Base-by-base conservation (phyloP, 2,329 filamentous ascomycete species). In the Diaporthe batatas region DNA sequence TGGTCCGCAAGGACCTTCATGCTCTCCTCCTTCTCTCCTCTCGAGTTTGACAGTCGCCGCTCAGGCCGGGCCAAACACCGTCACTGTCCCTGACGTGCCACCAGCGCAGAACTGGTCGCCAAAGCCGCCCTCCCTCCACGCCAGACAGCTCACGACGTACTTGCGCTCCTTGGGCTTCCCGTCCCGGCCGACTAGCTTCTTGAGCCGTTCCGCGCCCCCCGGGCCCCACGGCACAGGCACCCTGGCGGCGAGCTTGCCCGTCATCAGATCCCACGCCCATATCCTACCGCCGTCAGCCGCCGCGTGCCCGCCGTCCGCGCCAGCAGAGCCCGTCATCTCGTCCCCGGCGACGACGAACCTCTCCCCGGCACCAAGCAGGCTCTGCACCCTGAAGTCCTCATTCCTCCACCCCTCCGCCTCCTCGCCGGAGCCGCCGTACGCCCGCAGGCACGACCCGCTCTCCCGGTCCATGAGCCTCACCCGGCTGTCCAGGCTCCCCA, bases 211-310 rank as follows among this genome's bases (percentile, higher is more conserved):
- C 53, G 82, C 82, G 3, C 84, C 86, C n/a, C 79, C 78, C 5
- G 87, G 87, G 1, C 88, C 88, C 89, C 88, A 90, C 0, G 89
- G 88, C 4, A 90, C 84, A 47, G 80, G 82, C 7, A 98, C 82
- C 76, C 85, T 90, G 42, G 92, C 90, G 72, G 90, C 85, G 67
- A 93, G 80, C 70, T 91, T 89, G 1, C 94, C 95, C 7, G 88
- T 92, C 70, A 98, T 81, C 25, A 97, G 84, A 83, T 98, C 95
- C 96, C 96, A 98, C 1, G 91, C 94, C 84, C 92, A 91, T 10
- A 95, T 82, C 78, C 86, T 86, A 2, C 93, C 93, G 18, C 70
- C 70, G n/a, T 68, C 70, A 23, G 74, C 92, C 86, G 3, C 83
- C 83, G 2, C 72, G 81, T 72, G 53, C 72, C 75, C 75, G 71